A percentile compares a stretch with the other conserved stretches of the same genome.
phyloP scores from a whole-genome alignment of 1,284 basidiomycete species.

The Porphyrellus sp. region DNA sequence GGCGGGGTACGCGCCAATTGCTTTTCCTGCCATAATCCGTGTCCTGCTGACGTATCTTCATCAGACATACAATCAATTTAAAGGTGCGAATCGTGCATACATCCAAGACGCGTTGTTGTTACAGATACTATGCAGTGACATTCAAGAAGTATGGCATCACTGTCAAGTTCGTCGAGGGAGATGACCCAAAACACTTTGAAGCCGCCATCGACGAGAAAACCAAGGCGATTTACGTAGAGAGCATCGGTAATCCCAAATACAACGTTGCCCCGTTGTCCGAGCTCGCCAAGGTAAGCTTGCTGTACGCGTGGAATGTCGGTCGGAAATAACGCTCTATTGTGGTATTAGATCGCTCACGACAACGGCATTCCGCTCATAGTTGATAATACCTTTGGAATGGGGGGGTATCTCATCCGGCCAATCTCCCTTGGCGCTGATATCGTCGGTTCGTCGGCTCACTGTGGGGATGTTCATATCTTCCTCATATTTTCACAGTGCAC shows the following conservation, averaged over 20 bases:
- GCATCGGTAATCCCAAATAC: constrained; percentile 85
- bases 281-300: constrained; percentile 58
- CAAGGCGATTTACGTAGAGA: constrained; percentile 79
- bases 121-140: constrained; percentile 46
- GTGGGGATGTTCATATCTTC: background rate
- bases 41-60: background rate
- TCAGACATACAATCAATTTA: constrained; percentile 86
- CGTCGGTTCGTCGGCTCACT: constrained; percentile 45
- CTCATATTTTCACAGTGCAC: constrained; percentile 49
- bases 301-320: background rate
- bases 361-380: constrained; percentile 78
- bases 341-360: constrained; percentile 63
- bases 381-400: constrained; percentile 90
- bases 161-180: constrained; percentile 71
- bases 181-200: constrained; percentile 62
- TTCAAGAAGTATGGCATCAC: constrained; percentile 77
- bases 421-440: constrained; percentile 84
- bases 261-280: constrained; percentile 69
- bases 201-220: constrained; percentile 77
- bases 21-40: background rate
- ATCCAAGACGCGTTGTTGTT: background rate
- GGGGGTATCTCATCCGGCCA: constrained; percentile 57
- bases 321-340: background rate
- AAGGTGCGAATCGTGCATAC: constrained; percentile 45
- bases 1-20: constrained; percentile 51